Evolutionary conservation across 2,329 filamentous ascomycete species (phyloP).

Genomic region (Gliomastix tumulicola): DNA sequence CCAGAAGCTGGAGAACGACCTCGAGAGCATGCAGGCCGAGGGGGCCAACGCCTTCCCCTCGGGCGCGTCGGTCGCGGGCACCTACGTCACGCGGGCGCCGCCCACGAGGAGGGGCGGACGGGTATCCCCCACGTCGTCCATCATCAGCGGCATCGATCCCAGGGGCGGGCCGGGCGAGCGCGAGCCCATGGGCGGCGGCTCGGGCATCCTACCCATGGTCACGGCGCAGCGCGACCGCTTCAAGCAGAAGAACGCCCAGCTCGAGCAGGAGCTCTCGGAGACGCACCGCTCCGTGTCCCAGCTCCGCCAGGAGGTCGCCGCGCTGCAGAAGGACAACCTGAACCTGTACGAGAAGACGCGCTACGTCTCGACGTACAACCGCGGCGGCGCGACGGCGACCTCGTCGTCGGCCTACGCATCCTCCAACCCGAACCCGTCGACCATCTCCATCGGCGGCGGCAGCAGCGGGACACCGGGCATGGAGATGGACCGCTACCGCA

Average conservation of each 20-base stretch:
- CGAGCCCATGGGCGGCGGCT: constrained; percentile 66
- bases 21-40: constrained; percentile 81
- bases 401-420: constrained; percentile 61
- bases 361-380: constrained; percentile 90
- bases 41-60: constrained; percentile 78
- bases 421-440: constrained; percentile 68
- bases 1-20: constrained; percentile 83
- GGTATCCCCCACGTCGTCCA: constrained; percentile 90
- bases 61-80: constrained; percentile 87
- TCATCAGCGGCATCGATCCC: constrained; percentile 93
- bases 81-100: constrained; percentile 62
- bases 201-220: constrained; percentile 94
- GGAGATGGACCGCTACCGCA: constrained; percentile 76
- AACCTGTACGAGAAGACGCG: constrained; percentile 96
- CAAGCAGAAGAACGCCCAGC: constrained; percentile 88
- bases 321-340: constrained; percentile 92
- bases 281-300: constrained; percentile 76
- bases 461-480: constrained; percentile 51
- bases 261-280: constrained; percentile 86
- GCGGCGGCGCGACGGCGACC: constrained; percentile 48
- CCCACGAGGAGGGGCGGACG: constrained; percentile 59
- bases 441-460: constrained; percentile 55
- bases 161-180: constrained; percentile 38
- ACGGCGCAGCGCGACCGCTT: constrained; percentile 96
- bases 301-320: constrained; percentile 82